Percentiles rank a stretch among this genome's conserved stretches.
Evolutionary conservation across 306 rosid species (phyloP).

Genomic region (Dalbergia cochinchinensis): DNA sequence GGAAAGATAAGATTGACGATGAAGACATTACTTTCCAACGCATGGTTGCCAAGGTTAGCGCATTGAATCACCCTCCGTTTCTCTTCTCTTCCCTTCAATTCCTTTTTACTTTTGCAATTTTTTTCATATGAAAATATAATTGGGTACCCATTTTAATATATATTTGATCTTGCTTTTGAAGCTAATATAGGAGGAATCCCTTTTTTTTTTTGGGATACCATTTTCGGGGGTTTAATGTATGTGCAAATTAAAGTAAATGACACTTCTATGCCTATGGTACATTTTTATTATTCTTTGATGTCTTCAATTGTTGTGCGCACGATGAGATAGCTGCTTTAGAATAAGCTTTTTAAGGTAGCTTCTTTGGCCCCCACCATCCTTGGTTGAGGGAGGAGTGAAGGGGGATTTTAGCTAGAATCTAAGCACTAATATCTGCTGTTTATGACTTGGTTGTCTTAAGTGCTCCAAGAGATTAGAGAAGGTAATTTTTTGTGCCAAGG

Average conservation of each 20-base stretch:
- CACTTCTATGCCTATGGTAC: not conserved
- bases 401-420: not conserved
- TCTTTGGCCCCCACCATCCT: constrained; percentile 13
- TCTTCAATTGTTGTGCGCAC: constrained; percentile 14
- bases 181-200: not conserved
- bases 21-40: constrained; percentile 98
- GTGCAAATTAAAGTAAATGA: not conserved
- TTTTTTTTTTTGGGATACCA: not conserved
- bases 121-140: not conserved
- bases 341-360: constrained; percentile 16
- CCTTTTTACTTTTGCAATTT: not conserved
- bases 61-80: constrained; percentile 67
- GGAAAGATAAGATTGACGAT: constrained; percentile 94
- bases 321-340: constrained; percentile 4
- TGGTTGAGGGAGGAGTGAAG: not conserved
- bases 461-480: no score
- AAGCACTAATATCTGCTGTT: not conserved
- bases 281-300: constrained; percentile 10
- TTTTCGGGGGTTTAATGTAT: not conserved
- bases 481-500: no score
- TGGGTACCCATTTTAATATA: not conserved
- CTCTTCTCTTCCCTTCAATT: not conserved
- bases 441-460: not conserved
- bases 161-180: constrained; percentile 7
- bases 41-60: constrained; percentile 99